Base-by-base conservation (phyloP, 306 rosid genomes). In the Alnus glutinosa region DNA sequence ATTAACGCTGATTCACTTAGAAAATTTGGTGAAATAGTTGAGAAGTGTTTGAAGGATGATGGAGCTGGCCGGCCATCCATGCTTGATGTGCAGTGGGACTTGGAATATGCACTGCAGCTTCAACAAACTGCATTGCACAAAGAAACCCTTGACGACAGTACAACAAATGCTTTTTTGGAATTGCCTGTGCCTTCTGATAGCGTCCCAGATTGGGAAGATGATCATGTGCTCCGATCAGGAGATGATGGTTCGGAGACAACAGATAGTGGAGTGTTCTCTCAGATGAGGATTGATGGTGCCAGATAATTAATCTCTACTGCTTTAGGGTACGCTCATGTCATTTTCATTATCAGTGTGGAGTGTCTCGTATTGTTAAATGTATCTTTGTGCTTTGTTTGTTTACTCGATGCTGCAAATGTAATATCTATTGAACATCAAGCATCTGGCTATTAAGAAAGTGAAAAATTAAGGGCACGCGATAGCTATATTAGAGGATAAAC, bases 31-130 rank as follows among this genome's bases (percentile, higher is more conserved):
- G 85, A 85, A 57, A 80, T 75, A 0, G 82, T 75, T 0, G 89
- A 78, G 4, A 86, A 87, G 52, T 89, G 92, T 51, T 55, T 89
- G 37, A 81, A 79, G 18, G 79, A 78, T 4, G 75, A 85, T 74
- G 89, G 85, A 18, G 76, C 69, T 70, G 86, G 85, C 19, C 83
- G 92, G 83, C 90, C 90, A 14, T 28, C 76, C 28, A 87, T 89
- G 92, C 52, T 79, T 55, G 92, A 86, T 79, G 89, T 86, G 7
- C 34, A 78, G 85, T 89, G 92, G 89, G 90, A 89, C 73, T 80
- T 86, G 85, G 90, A 89, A 74, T 89, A 89, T 70, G 88, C 86
- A 0, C 19, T 84, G 75, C 92, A 89, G 68, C 90, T 89, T 76
- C 90, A 89, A 74, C 47, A 75, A 36, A 83, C 84, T 3, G 82